Percentiles rank a stretch among this genome's conserved stretches.
Conservation (phyloP, 768 basidiomycete genomes). For the Phanerochaete carnosa region DNA sequence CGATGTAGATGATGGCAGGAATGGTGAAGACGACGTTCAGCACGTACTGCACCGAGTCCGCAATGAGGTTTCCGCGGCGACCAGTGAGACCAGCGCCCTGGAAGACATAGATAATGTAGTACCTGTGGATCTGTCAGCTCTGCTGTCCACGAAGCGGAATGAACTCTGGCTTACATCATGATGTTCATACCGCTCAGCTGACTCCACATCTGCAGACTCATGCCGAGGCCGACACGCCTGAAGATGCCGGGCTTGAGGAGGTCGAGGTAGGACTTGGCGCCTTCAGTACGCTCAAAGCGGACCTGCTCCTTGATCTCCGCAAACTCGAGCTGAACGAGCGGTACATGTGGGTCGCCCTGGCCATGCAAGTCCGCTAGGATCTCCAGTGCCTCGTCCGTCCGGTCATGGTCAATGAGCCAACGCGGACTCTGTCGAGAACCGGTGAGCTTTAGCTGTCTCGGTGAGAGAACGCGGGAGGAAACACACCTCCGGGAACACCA, state of each 20-base stretch:
- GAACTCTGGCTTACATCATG: constrained; percentile 57
- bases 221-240: constrained; percentile 68
- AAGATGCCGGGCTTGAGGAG: constrained; percentile 63
- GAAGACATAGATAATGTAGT: constrained; percentile 67
- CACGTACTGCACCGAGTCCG: constrained; percentile 60
- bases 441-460: constrained; percentile 22
- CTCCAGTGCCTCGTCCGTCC: constrained; percentile 61
- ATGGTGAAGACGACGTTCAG: constrained; percentile 40
- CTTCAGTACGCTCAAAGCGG: constrained; percentile 61
- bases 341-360: constrained; percentile 50
- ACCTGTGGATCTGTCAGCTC: constrained; percentile 35
- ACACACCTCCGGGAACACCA: constrained; percentile 52
- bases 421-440: constrained; percentile 40
- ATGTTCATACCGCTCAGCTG: constrained; percentile 78
- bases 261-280: constrained; percentile 68
- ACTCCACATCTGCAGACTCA: constrained; percentile 77
- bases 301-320: constrained; percentile 60
- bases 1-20: constrained; percentile 60
- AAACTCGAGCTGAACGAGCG: constrained; percentile 67
- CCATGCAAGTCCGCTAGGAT: constrained; percentile 77
- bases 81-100: constrained; percentile 76
- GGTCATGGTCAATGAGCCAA: constrained; percentile 63
- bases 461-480: neutral
- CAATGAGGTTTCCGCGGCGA: constrained; percentile 69
- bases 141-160: neutral